Conservation (phyloP, 2,329 filamentous ascomycete genomes). For the Plectosphaerella cucumerina region DNA sequence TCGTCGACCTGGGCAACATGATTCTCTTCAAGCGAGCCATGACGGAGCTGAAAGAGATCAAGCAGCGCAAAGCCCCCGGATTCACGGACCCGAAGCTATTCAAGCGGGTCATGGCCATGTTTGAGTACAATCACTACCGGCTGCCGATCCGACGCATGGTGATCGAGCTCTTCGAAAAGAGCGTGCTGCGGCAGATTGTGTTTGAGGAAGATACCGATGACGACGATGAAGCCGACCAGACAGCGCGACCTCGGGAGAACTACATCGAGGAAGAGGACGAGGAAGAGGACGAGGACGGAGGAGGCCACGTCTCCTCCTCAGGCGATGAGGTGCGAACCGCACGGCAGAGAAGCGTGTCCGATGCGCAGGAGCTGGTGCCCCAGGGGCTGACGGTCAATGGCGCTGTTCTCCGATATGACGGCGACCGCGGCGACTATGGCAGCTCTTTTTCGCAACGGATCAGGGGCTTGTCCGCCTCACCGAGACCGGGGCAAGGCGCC, state of each 20-base stretch:
- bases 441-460: too few species aligned
- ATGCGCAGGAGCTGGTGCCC: slow-evolving; percentile 31
- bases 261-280: slow-evolving; percentile 31
- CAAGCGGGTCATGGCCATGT: slow-evolving; percentile 74
- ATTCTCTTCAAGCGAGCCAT: slow-evolving; percentile 87
- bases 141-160: slow-evolving; percentile 84
- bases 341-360: slow-evolving; percentile 51
- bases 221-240: slow-evolving; percentile 55
- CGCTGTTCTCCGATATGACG: too few species aligned
- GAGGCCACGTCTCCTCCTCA: slow-evolving; percentile 27
- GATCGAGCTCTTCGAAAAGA: slow-evolving; percentile 90
- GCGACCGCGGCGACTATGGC: not conserved
- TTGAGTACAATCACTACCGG: slow-evolving; percentile 87
- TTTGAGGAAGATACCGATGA: slow-evolving; percentile 68
- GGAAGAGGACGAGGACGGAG: slow-evolving; percentile 53
- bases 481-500: slow-evolving; percentile 15
- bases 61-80: slow-evolving; percentile 66
- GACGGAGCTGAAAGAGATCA: slow-evolving; percentile 75
- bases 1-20: slow-evolving; percentile 87
- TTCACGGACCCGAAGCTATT: slow-evolving; percentile 79
- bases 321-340: slow-evolving; percentile 51
- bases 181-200: slow-evolving; percentile 78
- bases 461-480: slow-evolving; percentile 31
- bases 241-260: slow-evolving; percentile 10
- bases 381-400: slow-evolving; percentile 20